Conservation (phyloP, 192 early-diverging fungal genomes). For the Radiomyces spectabilis region DNA sequence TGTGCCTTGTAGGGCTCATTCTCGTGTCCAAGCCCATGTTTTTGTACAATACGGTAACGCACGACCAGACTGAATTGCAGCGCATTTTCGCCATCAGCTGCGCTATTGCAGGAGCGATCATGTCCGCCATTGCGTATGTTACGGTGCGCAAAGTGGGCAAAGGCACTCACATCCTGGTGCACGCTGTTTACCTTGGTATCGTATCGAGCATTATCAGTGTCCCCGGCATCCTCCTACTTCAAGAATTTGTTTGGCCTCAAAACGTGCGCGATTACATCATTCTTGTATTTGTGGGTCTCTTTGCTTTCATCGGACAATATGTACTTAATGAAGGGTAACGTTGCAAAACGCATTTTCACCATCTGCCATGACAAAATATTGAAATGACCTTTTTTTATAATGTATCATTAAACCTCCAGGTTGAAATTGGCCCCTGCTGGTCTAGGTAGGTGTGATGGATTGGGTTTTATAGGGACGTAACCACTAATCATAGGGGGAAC, state of each 20-base stretch:
- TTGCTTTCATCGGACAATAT: conserved; percentile 61
- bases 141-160: conserved; percentile 62
- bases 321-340: conserved; percentile 56
- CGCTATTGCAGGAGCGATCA: conserved; percentile 48
- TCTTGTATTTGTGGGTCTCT: conserved; percentile 40
- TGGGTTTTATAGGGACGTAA: too few relatives aligned
- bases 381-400: not conserved
- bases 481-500: too few relatives aligned
- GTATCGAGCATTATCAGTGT: conserved; percentile 39
- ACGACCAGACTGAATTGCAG: not conserved
- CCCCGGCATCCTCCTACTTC: conserved; percentile 26
- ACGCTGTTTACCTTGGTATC: conserved; percentile 65
- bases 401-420: conserved; percentile 5
- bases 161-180: conserved; percentile 61
- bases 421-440: conserved; percentile 64
- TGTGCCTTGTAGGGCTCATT: conserved; percentile 53
- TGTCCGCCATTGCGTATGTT: conserved; percentile 54
- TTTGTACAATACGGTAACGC: conserved; percentile 1
- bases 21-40: conserved; percentile 47
- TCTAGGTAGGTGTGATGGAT: too few relatives aligned
- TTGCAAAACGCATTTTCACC: not conserved
- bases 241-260: conserved; percentile 26
- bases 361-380: not conserved
- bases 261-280: conserved; percentile 34
- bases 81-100: conserved; percentile 28